These are phyloP conservation scores for Colletotrichum spaethianum DNA, from an alignment of 2,329 filamentous ascomycete species.

Conservation along the genomic window DNA sequence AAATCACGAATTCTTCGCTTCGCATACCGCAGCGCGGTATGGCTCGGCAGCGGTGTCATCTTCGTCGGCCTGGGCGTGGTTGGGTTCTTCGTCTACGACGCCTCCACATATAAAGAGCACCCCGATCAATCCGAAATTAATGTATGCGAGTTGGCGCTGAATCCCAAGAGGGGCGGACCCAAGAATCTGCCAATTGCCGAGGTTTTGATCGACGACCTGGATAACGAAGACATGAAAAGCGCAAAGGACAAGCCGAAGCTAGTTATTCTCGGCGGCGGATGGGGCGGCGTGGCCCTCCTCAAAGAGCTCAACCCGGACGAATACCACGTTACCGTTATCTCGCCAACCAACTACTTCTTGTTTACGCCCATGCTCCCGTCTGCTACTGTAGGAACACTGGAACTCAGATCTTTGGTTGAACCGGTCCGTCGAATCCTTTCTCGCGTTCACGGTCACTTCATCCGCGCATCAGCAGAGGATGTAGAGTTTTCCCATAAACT, in stretches of 20 bases:
- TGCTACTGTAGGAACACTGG: conserved; percentile 94
- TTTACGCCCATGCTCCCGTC: conserved; percentile 99
- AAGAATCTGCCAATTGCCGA: conserved; percentile 96
- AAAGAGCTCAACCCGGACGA: conserved; percentile 92
- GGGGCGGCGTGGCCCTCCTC: conserved; percentile 92
- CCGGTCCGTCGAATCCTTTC: conserved; percentile 89
- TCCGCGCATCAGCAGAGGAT: conserved; percentile 88
- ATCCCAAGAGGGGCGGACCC: conserved; percentile 86
- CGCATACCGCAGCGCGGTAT: conserved; percentile 78
- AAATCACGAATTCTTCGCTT: conserved; percentile 68
- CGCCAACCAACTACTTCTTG: conserved; percentile 95
- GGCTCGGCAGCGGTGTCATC: conserved; percentile 81
- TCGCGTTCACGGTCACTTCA: conserved; percentile 86
- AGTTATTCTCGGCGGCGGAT: conserved; percentile 93
- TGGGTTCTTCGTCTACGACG: conserved; percentile 94
- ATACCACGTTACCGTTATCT: conserved; percentile 96
- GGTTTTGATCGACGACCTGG: conserved; percentile 89
- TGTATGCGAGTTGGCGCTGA: conserved; percentile 87
- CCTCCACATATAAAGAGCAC: conserved; percentile 87
- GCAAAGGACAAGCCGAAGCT: conserved; percentile 92
- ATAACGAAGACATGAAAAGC: conserved; percentile 76
- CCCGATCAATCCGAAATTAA: conserved; percentile 78
- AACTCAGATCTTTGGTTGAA: conserved; percentile 91
- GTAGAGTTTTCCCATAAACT: conserved; percentile 93
- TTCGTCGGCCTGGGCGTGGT: conserved; percentile 79